Conservation (phyloP, 148 eudicot genomes). For the Chenopodium berlandieri region DNA sequence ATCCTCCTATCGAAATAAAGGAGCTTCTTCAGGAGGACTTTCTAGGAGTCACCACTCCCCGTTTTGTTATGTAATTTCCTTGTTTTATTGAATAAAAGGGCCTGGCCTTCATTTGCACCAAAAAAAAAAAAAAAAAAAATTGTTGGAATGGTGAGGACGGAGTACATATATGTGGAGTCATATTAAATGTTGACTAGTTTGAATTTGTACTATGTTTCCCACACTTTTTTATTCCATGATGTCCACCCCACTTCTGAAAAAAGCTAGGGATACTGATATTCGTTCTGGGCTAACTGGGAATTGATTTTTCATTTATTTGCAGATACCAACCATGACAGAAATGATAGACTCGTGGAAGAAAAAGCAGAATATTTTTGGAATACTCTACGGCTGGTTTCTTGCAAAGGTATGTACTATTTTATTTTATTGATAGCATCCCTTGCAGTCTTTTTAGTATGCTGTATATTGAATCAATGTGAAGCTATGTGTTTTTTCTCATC, state of each 20-base stretch:
- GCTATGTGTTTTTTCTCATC: neutral
- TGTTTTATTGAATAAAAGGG: too few species aligned
- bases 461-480: neutral
- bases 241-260: neutral
- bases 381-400: constrained; percentile 96
- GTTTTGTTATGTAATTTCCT: too few species aligned
- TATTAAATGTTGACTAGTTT: neutral
- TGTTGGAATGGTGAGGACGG: neutral
- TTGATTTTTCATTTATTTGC: constrained; percentile 22
- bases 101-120: too few species aligned
- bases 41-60: too few species aligned
- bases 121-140: too few species aligned
- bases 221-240: neutral
- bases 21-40: too few species aligned
- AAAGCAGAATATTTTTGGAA: constrained; percentile 78
- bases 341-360: constrained; percentile 96
- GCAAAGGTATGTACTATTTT: constrained; percentile 62
- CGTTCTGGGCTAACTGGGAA: neutral
- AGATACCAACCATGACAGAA: constrained; percentile 83
- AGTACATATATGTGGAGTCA: neutral
- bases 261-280: neutral
- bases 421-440: neutral
- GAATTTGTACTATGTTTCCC: neutral
- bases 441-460: neutral
- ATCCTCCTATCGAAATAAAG: too few species aligned